Base-by-base conservation (phyloP, 306 rosid species). In the Cucumis cinereus region DNA sequence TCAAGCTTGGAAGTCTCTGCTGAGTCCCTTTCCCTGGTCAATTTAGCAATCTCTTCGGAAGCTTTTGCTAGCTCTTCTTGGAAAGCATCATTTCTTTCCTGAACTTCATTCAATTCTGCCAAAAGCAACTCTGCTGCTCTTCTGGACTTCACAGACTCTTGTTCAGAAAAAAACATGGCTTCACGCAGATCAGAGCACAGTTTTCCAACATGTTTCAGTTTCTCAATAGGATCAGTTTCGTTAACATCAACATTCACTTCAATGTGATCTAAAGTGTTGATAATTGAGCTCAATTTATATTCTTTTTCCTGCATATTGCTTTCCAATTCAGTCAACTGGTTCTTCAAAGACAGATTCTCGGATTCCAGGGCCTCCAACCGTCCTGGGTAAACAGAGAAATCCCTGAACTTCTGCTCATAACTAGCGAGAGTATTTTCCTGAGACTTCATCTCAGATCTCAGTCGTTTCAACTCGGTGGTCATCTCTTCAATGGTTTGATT, bases 51-150 rank as follows among this genome's bases (percentile, higher is more conserved):
- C 85, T 91, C 96, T 62, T 61, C 66, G 4, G 79, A 83, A 81
- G 82, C 85, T 77, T 85, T 87, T 58, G 84, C 88, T 3, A 90
- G 87, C 86, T 94, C 97, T 79, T 94, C 99, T 79, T 90, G 99
- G 77, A 92, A 90, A 85, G 82, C 77, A 73, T 94, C 99, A 85
- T 92, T 94, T 83, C 97, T 94, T 80, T 94, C 99, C 89, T 94
- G 98, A 77, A 90, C 97, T 86, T 94, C 99, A 77, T 94, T 92
- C 88, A 94, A 58, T 81, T 94, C 99, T 41, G 96, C 93, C 83
- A 90, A 87, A 70, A 94, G 97, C 62, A 94, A 90, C 82, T 92
- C 93, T 53, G 97, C 86, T 79, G 99, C 92, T 86, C 95, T 90
- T 79, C 83, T 88, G 61, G 98, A 94, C 86, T 92, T 94, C 87